Conservation (phyloP, 306 rosid genomes). For the Sicyos edulis region DNA sequence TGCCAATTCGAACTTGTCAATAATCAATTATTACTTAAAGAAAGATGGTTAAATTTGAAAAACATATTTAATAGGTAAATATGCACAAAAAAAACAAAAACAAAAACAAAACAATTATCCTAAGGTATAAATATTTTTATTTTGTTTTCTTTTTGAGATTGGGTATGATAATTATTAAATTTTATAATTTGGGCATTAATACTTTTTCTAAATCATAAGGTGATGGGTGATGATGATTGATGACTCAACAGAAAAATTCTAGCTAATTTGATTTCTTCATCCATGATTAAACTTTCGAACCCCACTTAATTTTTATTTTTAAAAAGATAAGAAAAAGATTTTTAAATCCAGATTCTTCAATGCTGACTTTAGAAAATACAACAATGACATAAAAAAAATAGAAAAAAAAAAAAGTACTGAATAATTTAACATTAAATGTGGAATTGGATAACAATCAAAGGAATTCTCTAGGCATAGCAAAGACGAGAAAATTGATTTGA, state of each 20-base stretch:
- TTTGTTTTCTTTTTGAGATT: too few relatives aligned
- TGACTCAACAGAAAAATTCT: background rate
- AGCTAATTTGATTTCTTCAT: background rate
- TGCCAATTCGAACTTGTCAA: background rate
- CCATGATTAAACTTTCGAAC: background rate
- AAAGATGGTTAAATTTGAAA: too few relatives aligned
- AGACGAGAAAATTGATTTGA: background rate
- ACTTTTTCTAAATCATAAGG: background rate
- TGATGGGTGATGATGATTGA: background rate
- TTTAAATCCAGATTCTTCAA: background rate
- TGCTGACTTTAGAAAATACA: background rate
- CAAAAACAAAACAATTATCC: background rate
- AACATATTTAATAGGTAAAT: too few relatives aligned
- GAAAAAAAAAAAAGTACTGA: background rate
- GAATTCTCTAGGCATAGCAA: background rate
- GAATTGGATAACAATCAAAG: background rate
- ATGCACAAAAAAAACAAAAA: too few relatives aligned
- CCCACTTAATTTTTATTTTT: background rate
- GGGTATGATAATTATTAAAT: too few relatives aligned
- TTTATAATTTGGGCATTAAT: too few relatives aligned
- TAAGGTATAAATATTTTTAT: too few relatives aligned
- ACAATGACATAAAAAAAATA: background rate
- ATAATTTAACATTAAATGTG: background rate
- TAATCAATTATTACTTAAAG: too few relatives aligned
- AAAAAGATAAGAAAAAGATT: background rate